Percentiles rank a stretch among this genome's conserved stretches.
These are phyloP conservation scores for Discostella stelligera DNA, from an alignment of 352 stramenopile species.

Conservation along the genomic window DNA sequence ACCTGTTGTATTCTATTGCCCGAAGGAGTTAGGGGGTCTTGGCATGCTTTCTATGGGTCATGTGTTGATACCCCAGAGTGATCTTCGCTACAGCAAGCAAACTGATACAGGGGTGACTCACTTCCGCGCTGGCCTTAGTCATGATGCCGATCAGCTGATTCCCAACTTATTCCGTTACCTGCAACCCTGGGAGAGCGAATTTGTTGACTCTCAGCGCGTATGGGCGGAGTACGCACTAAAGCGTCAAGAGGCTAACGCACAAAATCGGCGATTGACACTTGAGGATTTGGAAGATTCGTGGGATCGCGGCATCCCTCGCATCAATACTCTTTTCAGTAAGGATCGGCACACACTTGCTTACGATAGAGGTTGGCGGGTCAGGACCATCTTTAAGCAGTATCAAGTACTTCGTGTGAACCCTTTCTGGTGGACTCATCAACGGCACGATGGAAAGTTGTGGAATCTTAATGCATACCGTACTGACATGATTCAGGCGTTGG, in stretches of 20 bases:
- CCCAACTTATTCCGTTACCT: conserved; percentile 99
- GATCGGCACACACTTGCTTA: conserved; percentile 99
- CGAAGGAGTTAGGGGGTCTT: conserved; percentile 98
- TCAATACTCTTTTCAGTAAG: conserved; percentile 86
- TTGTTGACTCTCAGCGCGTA: conserved; percentile 98
- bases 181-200: conserved; percentile 97
- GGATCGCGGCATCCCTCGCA: conserved; percentile 94
- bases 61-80: conserved; percentile 98
- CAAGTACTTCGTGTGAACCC: conserved; percentile 96
- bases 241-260: conserved; percentile 97
- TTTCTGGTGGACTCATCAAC: conserved; percentile 98
- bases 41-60: conserved; percentile 99
- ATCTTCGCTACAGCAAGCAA: conserved; percentile 99
- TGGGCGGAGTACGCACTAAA: conserved; percentile 99
- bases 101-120: conserved; percentile 99
- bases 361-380: conserved; percentile 98
- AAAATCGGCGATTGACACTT: conserved; percentile 97
- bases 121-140: conserved; percentile 92
- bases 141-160: conserved; percentile 99
- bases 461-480: conserved; percentile 99
- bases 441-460: conserved; percentile 99
- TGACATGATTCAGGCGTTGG: conserved; percentile 99
- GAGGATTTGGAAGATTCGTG: conserved; percentile 99
- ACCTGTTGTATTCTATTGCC: conserved; percentile 99
- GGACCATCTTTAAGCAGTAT: conserved; percentile 99